These are phyloP conservation scores for Fusarium concolor DNA, from an alignment of 2,329 filamentous ascomycete species.

Conservation along the genomic window DNA sequence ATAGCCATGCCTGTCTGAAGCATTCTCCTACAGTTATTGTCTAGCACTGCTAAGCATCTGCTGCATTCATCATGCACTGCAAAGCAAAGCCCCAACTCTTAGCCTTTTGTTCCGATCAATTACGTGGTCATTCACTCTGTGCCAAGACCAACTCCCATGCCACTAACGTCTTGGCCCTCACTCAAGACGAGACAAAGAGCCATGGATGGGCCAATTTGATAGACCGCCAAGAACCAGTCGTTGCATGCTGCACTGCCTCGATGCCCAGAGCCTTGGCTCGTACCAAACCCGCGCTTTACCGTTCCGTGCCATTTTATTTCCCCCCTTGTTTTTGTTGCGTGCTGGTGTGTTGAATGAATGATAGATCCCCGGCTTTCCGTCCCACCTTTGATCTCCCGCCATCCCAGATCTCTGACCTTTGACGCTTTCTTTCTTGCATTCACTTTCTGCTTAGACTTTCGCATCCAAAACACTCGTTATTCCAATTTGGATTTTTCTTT, in stretches of 20 bases:
- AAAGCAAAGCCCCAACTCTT: background rate
- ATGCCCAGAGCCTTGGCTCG: conserved; percentile 44
- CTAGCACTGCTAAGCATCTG: background rate
- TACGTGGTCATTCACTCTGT: conserved; percentile 29
- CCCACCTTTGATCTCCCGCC: conserved; percentile 13
- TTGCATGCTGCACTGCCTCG: conserved; percentile 41
- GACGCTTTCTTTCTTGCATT: conserved; percentile 6
- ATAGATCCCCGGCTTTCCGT: conserved; percentile 18
- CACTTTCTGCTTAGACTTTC: conserved; percentile 6
- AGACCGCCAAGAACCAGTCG: conserved; percentile 30
- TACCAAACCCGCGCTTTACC: conserved; percentile 21
- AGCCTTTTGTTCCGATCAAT: conserved; percentile 9
- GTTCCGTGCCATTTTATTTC: background rate
- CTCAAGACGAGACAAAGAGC: background rate
- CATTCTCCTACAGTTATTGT: background rate
- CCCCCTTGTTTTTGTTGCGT: conserved; percentile 13
- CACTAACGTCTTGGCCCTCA: conserved; percentile 29
- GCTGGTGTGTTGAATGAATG: conserved; percentile 12
- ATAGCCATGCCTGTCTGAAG: background rate
- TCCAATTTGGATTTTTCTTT: background rate
- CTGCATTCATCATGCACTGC: conserved; percentile 7
- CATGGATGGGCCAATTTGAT: background rate
- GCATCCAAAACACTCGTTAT: conserved; percentile 17
- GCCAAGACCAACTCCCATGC: conserved; percentile 36
- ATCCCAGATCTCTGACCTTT: conserved; percentile 16